Evolutionary conservation across 106 monocot species (phyloP).

Genomic region (Triglochin maritima): DNA sequence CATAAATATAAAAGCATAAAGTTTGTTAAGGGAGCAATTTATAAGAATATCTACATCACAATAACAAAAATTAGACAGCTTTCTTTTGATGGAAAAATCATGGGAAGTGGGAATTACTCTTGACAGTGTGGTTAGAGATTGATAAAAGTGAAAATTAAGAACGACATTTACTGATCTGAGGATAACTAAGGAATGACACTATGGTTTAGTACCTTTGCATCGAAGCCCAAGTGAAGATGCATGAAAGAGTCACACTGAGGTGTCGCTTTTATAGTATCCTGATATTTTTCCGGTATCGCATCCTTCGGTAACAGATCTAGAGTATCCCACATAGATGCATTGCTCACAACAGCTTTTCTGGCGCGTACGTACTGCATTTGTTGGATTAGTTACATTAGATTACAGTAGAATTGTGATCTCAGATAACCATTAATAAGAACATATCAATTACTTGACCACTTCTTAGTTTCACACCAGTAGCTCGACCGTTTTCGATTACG

Average conservation of each 20-base stretch:
- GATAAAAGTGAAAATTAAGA: too few species aligned
- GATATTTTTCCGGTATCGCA: conserved; percentile 41
- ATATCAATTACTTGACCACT: conserved; percentile 57
- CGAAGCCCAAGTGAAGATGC: conserved; percentile 98
- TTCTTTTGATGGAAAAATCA: too few species aligned
- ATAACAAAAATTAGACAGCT: too few species aligned
- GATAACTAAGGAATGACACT: neutral
- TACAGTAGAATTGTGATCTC: neutral
- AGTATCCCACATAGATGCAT: conserved; percentile 98
- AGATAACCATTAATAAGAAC: neutral
- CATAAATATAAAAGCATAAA: too few species aligned
- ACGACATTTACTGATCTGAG: too few species aligned
- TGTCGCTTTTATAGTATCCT: conserved; percentile 44
- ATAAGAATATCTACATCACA: too few species aligned
- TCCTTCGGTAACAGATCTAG: conserved; percentile 57
- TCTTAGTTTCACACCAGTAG: conserved; percentile 63
- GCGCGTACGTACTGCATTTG: conserved; percentile 64
- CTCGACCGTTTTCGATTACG: conserved; percentile 79
- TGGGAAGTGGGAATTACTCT: too few species aligned
- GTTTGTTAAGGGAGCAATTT: too few species aligned
- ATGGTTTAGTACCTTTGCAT: conserved; percentile 37
- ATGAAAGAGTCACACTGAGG: conserved; percentile 96
- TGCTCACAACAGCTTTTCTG: conserved; percentile 89
- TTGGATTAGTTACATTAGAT: neutral
- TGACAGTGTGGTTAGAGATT: too few species aligned